Percentiles rank a stretch among this genome's conserved stretches.
Conservation (phyloP, 169 alveolate species). For the Plasmodium malariae region DNA sequence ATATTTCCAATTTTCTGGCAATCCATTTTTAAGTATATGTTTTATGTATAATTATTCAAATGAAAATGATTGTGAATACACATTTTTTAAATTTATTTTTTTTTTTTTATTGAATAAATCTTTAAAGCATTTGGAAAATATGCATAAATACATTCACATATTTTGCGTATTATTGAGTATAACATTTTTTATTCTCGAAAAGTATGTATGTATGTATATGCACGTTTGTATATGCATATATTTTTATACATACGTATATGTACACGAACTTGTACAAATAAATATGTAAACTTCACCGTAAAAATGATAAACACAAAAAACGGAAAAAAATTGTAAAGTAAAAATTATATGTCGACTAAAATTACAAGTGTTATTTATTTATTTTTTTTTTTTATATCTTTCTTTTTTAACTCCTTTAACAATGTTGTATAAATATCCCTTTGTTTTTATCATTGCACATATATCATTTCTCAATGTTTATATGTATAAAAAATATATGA, state of each 20-base stretch:
- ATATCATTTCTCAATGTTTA: neutral
- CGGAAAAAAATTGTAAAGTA: no score
- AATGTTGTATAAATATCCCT: neutral
- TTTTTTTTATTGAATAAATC: constrained; percentile 40
- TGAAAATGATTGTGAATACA: constrained; percentile 9
- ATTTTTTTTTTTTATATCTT: no score
- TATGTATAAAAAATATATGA: neutral
- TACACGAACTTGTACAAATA: neutral
- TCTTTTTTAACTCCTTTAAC: neutral
- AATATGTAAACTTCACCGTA: neutral
- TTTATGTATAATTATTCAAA: constrained; percentile 34
- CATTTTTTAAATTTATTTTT: constrained; percentile 1
- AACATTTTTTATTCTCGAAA: neutral
- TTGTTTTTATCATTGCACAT: neutral
- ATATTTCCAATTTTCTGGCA: neutral
- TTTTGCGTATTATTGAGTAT: neutral
- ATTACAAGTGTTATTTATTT: no score
- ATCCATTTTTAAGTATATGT: constrained; percentile 31
- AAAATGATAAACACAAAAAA: no score
- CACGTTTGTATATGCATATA: neutral
- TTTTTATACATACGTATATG: neutral
- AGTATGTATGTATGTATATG: neutral
- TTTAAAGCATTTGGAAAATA: constrained; percentile 22
- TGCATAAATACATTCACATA: neutral
- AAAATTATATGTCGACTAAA: no score